Percentiles rank a stretch among this genome's conserved stretches.
Evolutionary conservation across 192 early-diverging fungal genomes (phyloP).

Genomic region (Podila minutissima): DNA sequence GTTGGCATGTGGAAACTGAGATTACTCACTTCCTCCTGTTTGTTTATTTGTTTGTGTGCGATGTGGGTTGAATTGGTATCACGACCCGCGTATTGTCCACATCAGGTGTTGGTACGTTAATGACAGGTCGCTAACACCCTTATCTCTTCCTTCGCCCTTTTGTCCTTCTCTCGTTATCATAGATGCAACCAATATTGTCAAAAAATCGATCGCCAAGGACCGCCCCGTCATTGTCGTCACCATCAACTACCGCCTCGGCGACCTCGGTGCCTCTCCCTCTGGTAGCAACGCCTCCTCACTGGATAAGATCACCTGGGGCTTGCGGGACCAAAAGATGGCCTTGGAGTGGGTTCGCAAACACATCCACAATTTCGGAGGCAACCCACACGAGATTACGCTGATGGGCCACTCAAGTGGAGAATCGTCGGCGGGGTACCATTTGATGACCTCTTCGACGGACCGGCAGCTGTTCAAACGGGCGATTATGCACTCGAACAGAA

Average conservation of each 20-base stretch:
- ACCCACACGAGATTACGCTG: conserved; percentile 38
- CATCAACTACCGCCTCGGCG: conserved; percentile 58
- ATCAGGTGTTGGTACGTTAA: neutral
- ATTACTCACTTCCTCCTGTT: too few species aligned
- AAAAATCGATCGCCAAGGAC: conserved; percentile 31
- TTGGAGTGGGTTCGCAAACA: conserved; percentile 38
- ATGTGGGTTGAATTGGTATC: neutral
- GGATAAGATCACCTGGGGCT: conserved; percentile 13
- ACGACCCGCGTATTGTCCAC: neutral
- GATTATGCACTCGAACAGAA: conserved; percentile 31
- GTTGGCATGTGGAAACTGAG: too few species aligned
- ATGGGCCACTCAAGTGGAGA: conserved; percentile 47
- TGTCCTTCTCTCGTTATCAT: neutral
- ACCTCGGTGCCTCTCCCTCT: conserved; percentile 7
- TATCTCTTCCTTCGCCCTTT: too few species aligned
- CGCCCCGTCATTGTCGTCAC: conserved; percentile 57
- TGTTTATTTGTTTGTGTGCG: too few species aligned
- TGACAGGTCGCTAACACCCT: too few species aligned
- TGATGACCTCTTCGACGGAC: conserved; percentile 7
- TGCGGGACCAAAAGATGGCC: conserved; percentile 40
- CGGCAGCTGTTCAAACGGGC: conserved; percentile 25
- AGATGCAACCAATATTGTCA: conserved; percentile 50
- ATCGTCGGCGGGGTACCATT: conserved; percentile 33
- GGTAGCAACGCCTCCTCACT: neutral
- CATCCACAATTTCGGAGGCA: conserved; percentile 43